These are phyloP conservation scores for Beauveria pseudobassiana DNA, from an alignment of 2,329 filamentous ascomycete genomes.

Conservation along the genomic window DNA sequence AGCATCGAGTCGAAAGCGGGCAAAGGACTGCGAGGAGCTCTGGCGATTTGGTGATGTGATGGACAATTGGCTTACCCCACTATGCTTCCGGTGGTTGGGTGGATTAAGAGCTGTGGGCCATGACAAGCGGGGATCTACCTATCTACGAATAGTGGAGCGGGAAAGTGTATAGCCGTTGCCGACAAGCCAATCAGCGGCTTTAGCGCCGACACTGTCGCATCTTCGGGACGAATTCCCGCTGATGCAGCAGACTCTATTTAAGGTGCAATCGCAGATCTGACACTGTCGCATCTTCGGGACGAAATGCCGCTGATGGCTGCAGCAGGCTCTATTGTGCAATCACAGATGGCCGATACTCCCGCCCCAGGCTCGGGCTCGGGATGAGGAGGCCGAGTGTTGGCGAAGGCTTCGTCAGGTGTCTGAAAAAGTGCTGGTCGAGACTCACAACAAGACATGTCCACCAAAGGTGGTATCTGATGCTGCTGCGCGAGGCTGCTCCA, in stretches of 20 bases:
- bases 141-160: not conserved
- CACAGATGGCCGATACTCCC: not conserved
- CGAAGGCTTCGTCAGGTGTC: not conserved
- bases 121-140: no score
- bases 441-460: not conserved
- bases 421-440: not conserved
- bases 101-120: no score
- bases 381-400: not conserved
- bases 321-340: no score
- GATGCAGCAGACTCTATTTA: not conserved
- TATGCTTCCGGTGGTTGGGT: not conserved
- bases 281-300: slow-evolving; percentile 2
- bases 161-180: not conserved
- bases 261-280: no score
- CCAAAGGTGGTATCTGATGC: no score
- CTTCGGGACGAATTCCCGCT: slow-evolving; percentile 10
- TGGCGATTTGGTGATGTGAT: not conserved
- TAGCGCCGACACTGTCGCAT: not conserved
- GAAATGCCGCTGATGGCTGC: no score
- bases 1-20: not conserved
- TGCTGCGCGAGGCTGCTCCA: not conserved
- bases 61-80: not conserved
- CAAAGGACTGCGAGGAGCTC: not conserved
- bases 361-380: not conserved
- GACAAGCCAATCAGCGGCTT: not conserved